Percentiles rank a stretch among this genome's conserved stretches.
Evolutionary conservation across 2,329 filamentous ascomycete genomes (phyloP).

Genomic region (Acrodontium crateriforme): DNA sequence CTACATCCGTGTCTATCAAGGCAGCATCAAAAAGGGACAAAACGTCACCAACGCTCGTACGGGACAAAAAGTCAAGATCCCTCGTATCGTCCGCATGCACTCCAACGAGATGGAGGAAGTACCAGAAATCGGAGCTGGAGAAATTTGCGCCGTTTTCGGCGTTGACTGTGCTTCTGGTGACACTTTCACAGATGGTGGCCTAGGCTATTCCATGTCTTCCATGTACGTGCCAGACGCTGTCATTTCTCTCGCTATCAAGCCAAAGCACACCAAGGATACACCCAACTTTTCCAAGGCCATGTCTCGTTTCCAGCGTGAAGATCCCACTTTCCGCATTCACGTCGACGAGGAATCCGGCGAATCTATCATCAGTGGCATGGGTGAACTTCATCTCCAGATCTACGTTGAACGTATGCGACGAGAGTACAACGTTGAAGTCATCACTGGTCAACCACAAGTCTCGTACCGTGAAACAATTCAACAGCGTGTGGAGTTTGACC

Average conservation of each 20-base stretch:
- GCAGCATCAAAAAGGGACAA: conserved; percentile 71
- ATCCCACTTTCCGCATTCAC: conserved; percentile 90
- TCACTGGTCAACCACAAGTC: conserved; percentile 92
- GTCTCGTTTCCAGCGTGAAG: conserved; percentile 95
- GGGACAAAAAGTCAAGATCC: conserved; percentile 92
- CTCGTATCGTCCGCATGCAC: conserved; percentile 97
- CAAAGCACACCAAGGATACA: conserved; percentile 81
- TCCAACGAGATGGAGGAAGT: conserved; percentile 99
- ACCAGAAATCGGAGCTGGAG: conserved; percentile 78
- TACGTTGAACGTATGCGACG: conserved; percentile 94
- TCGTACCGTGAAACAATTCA: conserved; percentile 93
- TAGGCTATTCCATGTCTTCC: conserved; percentile 91
- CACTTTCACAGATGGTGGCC: conserved; percentile 86
- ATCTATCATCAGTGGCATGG: conserved; percentile 98
- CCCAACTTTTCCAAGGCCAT: conserved; percentile 97
- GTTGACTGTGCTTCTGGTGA: conserved; percentile 96
- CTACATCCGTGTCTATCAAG: conserved; percentile 97
- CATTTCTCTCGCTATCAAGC: conserved; percentile 94
- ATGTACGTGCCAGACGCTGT: conserved; percentile 98
- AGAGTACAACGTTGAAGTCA: conserved; percentile 92
- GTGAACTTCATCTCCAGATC: conserved; percentile 90
- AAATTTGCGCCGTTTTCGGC: conserved; percentile 97
- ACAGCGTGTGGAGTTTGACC: conserved; percentile 70
- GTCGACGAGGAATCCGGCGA: conserved; percentile 87
- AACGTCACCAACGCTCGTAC: conserved; percentile 89